phyloP scores from a whole-genome alignment of 768 basidiomycete species.

The Trametes sanguinea region DNA sequence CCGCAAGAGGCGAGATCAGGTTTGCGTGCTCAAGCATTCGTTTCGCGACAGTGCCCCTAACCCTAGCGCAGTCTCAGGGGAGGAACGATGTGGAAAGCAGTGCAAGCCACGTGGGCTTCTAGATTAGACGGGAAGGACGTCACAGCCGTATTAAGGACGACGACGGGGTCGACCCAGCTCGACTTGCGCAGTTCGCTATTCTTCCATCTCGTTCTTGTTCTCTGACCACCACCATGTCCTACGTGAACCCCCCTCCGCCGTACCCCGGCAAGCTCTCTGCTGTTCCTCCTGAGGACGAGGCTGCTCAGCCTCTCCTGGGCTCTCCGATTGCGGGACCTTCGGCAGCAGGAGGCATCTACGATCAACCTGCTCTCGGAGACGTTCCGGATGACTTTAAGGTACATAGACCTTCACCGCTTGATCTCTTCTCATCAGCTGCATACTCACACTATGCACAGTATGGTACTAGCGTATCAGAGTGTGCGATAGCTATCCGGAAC shows the following conservation, averaged over 20 bases:
- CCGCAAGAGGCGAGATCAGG: background rate
- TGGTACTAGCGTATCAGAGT: constrained; percentile 78
- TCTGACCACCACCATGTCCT: constrained; percentile 25
- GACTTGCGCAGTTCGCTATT: constrained; percentile 3
- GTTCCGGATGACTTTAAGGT: constrained; percentile 96
- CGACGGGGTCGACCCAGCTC: background rate
- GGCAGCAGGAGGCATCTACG: constrained; percentile 57
- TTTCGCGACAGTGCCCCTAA: constrained; percentile 18
- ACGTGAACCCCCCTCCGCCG: constrained; percentile 30
- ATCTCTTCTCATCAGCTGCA: background rate
- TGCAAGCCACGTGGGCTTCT: constrained; percentile 20
- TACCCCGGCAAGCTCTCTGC: constrained; percentile 24
- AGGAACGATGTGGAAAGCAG: constrained; percentile 5
- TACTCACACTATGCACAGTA: constrained; percentile 49
- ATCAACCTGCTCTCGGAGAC: constrained; percentile 75
- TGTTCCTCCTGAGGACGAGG: constrained; percentile 24
- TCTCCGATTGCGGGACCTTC: constrained; percentile 38
- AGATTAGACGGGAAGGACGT: constrained; percentile 19
- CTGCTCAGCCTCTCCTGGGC: constrained; percentile 56
- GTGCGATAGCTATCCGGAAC: constrained; percentile 73
- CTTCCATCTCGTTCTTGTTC: constrained; percentile 19
- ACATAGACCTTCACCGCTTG: background rate
- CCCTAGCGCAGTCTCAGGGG: background rate
- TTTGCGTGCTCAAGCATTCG: constrained; percentile 17
- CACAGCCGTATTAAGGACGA: constrained; percentile 3